Percentiles rank a stretch among this genome's conserved stretches.
These are phyloP conservation scores for Aspergillus steynii DNA, from an alignment of 495 filamentous ascomycete species.

Conservation along the genomic window DNA sequence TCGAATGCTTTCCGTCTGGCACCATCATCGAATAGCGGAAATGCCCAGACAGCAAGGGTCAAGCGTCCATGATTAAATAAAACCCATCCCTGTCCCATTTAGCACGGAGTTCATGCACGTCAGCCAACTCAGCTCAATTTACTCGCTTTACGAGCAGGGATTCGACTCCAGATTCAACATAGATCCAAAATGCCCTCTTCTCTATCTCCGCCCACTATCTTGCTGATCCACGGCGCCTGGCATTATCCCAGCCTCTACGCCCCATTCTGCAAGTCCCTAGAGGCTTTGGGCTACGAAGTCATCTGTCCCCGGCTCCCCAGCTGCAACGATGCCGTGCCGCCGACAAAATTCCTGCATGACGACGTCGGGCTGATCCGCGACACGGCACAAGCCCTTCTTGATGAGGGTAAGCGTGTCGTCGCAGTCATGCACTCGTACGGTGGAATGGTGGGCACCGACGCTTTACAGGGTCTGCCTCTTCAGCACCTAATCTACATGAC, in stretches of 20 bases:
- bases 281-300: neutral
- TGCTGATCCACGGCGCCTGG: conserved; percentile 6
- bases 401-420: neutral
- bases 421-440: conserved; percentile 9
- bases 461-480: conserved; percentile 2
- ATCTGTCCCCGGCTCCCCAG: neutral
- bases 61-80: neutral
- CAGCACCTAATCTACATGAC: conserved; percentile 3
- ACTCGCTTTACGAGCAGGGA: neutral
- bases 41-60: no score
- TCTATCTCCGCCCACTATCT: neutral
- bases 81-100: neutral
- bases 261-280: neutral
- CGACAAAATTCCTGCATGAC: neutral
- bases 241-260: conserved; percentile 5
- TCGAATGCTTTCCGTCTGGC: neutral
- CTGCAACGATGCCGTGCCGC: neutral
- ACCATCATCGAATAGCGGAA: neutral
- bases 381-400: conserved; percentile 2
- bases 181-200: neutral
- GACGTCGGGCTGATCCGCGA: conserved; percentile 2
- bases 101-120: no score
- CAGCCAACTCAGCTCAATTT: no score
- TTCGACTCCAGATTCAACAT: neutral
- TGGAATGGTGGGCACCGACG: conserved; percentile 3